A percentile compares a stretch with the other conserved stretches of the same genome.
These are phyloP conservation scores for Jatropha multifida DNA, from an alignment of 441 rosid species.

Conservation along the genomic window DNA sequence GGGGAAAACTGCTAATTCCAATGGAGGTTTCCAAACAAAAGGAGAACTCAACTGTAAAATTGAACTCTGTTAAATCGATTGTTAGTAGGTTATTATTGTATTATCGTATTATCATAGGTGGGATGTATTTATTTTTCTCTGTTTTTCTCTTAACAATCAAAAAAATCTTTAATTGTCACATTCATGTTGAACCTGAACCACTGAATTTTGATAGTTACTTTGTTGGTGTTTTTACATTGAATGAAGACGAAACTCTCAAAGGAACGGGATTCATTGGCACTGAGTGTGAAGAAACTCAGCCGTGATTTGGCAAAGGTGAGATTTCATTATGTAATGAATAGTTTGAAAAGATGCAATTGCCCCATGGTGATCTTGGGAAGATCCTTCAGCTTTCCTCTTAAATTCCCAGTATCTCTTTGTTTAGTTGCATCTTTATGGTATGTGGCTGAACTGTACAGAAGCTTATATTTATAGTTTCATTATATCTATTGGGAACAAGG, in stretches of 20 bases:
- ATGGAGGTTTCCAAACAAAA: neutral
- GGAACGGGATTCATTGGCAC: constrained; percentile 68
- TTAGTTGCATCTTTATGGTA: neutral
- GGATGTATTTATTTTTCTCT: neutral
- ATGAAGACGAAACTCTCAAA: constrained; percentile 58
- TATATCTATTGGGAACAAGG: neutral
- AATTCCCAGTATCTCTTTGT: neutral
- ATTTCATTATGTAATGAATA: neutral
- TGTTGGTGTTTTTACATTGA: constrained; percentile 6
- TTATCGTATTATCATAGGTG: neutral
- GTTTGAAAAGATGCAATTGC: neutral
- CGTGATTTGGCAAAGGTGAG: constrained; percentile 76
- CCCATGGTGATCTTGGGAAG: neutral
- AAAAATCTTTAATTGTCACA: neutral
- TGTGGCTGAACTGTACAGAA: neutral
- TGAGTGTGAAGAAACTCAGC: constrained; percentile 68
- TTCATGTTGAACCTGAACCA: neutral
- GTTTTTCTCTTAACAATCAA: neutral
- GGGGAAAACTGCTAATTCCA: neutral
- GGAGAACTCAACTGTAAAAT: neutral
- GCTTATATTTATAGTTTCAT: neutral
- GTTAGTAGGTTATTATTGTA: neutral
- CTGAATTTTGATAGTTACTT: constrained; percentile 11
- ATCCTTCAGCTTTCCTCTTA: neutral
- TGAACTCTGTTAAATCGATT: neutral